phyloP scores from a whole-genome alignment of 2,329 filamentous ascomycete genomes.

The Colletotrichum musae region DNA sequence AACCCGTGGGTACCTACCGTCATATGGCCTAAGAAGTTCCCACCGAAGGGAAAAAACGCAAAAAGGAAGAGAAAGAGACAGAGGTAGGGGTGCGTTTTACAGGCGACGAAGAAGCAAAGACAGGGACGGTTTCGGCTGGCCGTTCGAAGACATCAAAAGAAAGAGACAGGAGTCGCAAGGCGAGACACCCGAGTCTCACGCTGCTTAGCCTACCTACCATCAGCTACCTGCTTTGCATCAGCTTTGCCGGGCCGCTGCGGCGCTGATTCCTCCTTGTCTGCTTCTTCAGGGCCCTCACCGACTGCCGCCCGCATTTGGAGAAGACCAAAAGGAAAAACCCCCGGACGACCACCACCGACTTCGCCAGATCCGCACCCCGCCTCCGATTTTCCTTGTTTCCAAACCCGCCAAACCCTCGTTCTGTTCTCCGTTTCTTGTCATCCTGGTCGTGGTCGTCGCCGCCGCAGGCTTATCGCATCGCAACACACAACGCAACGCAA shows the following conservation, averaged over 20 bases:
- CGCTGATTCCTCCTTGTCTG: conserved; percentile 22
- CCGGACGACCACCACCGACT: conserved; percentile 30
- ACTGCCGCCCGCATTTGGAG: conserved; percentile 36
- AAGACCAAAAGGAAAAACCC: conserved; percentile 31
- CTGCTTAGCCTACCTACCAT: conserved; percentile 28
- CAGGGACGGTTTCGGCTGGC: conserved; percentile 28
- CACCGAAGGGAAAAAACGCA: too few species aligned
- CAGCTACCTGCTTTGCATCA: conserved; percentile 11
- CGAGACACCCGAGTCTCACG: conserved; percentile 37
- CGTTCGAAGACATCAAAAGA: conserved; percentile 10
- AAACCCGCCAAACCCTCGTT: conserved; percentile 29
- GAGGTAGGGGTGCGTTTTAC: conserved; percentile 18
- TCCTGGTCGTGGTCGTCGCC: conserved; percentile 3
- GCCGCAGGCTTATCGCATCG: conserved; percentile 10
- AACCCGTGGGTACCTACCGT: neutral
- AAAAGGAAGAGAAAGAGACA: neutral
- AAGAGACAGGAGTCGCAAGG: conserved; percentile 32
- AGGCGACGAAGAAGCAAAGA: conserved; percentile 28
- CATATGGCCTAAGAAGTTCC: conserved; percentile 2
- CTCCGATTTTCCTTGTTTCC: conserved; percentile 39
- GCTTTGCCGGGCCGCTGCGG: neutral
- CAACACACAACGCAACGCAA: neutral
- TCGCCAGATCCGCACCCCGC: conserved; percentile 39
- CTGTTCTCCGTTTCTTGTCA: conserved; percentile 33
- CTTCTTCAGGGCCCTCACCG: conserved; percentile 29